phyloP scores from a whole-genome alignment of 2,329 filamentous ascomycete species.

The Beauveria medogensis region DNA sequence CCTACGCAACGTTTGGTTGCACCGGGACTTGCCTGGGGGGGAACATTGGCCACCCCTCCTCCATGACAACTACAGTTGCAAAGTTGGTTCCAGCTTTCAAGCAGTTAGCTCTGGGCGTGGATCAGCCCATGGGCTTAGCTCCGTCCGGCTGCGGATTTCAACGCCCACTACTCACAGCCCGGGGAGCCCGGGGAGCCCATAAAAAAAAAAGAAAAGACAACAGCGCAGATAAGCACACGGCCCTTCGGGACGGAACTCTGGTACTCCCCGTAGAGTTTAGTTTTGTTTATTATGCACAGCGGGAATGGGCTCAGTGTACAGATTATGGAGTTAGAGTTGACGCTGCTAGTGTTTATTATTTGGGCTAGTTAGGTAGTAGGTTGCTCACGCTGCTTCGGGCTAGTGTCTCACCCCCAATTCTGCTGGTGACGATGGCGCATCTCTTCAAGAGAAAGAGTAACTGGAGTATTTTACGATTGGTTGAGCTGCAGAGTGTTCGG shows the following conservation, averaged over 20 bases:
- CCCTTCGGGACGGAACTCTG: conserved; percentile 4
- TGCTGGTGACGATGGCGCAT: neutral
- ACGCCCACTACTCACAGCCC: neutral
- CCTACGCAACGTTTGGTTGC: neutral
- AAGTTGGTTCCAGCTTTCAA: neutral
- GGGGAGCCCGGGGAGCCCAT: neutral
- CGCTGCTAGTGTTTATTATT: neutral
- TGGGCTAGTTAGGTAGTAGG: neutral
- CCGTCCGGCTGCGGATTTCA: conserved; percentile 3
- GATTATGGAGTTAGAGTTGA: neutral
- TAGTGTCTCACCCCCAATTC: conserved; percentile 1
- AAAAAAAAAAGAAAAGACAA: neutral
- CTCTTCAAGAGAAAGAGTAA: neutral
- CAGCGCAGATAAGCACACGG: neutral
- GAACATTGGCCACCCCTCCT: neutral
- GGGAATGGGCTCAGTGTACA: neutral
- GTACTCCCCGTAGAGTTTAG: neutral
- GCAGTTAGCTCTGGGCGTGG: neutral
- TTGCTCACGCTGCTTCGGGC: neutral
- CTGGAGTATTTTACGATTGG: too few relatives aligned
- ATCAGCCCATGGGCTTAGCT: neutral
- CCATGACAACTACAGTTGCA: conserved; percentile 8
- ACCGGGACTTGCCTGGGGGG: neutral
- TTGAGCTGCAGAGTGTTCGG: too few relatives aligned
- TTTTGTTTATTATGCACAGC: neutral